These are phyloP conservation scores for Serendipita sp. DNA, from an alignment of 768 basidiomycete species.

Conservation along the genomic window DNA sequence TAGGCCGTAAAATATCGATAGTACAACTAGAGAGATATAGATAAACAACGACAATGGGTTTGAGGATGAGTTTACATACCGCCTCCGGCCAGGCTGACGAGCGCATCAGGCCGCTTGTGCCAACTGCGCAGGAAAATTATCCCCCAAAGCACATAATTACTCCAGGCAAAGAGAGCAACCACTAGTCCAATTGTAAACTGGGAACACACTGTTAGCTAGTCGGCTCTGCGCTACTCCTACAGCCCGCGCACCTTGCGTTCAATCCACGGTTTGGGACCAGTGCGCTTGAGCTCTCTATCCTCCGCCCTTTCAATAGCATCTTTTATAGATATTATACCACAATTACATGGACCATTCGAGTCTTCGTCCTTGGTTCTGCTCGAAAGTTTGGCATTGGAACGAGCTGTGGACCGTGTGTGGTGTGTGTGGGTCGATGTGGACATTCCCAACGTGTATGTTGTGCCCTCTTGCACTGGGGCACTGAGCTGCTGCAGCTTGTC, in stretches of 20 bases:
- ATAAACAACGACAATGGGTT: not conserved
- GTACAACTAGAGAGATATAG: not conserved
- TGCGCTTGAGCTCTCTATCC: not conserved
- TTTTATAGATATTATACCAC: not conserved
- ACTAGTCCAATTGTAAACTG: conserved; percentile 2
- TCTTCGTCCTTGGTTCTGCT: not conserved
- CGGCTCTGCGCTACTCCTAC: not conserved
- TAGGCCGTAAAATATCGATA: conserved; percentile 5
- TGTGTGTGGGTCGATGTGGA: not conserved
- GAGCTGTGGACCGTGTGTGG: not conserved
- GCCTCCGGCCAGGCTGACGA: not conserved
- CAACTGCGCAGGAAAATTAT: not conserved
- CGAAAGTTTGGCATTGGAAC: not conserved
- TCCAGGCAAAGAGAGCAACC: not conserved
- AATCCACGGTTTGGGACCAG: conserved; percentile 3
- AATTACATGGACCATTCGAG: not conserved
- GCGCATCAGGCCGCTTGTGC: not conserved
- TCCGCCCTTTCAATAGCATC: not conserved
- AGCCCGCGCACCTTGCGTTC: conserved; percentile 4
- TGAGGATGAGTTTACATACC: not conserved
- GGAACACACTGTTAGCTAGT: not conserved
- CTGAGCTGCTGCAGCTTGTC: no score
- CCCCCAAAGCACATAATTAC: conserved; percentile 4
- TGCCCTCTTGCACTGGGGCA: no score
- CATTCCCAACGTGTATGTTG: not conserved